Conservation (phyloP, 2,329 filamentous ascomycete species). For the Teratosphaeriaceae sp. region DNA sequence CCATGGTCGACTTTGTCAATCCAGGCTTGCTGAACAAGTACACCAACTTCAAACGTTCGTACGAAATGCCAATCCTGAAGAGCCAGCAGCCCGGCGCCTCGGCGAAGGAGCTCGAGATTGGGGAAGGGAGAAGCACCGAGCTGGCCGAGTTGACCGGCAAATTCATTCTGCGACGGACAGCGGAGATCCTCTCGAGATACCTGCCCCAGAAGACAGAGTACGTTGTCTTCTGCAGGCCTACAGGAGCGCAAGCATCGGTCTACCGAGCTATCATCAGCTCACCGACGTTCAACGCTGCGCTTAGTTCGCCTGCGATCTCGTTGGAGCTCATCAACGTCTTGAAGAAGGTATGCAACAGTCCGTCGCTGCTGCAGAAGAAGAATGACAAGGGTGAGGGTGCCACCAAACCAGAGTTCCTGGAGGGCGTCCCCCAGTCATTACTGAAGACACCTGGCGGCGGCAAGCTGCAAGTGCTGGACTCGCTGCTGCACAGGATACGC, state of each 20-base stretch:
- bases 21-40: conserved; percentile 84
- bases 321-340: conserved; percentile 93
- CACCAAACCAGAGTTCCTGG: conserved; percentile 72
- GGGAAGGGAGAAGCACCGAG: conserved; percentile 75
- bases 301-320: conserved; percentile 92
- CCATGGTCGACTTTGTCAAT: conserved; percentile 93
- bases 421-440: conserved; percentile 81
- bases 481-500: conserved; percentile 89
- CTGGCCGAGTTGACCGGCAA: conserved; percentile 86
- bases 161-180: conserved; percentile 95
- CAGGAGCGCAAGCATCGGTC: conserved; percentile 83
- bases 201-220: conserved; percentile 98
- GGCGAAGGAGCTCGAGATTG: conserved; percentile 72
- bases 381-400: conserved; percentile 80
- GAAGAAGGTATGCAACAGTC: conserved; percentile 98
- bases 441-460: conserved; percentile 86
- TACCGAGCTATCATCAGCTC: conserved; percentile 98
- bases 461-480: conserved; percentile 95
- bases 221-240: conserved; percentile 93
- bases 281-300: conserved; percentile 84
- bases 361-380: conserved; percentile 78
- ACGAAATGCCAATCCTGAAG: conserved; percentile 83
- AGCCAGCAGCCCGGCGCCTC: conserved; percentile 87
- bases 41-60: conserved; percentile 87
- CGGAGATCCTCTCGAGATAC: conserved; percentile 97